A percentile compares a stretch with the other conserved stretches of the same genome.
phyloP scores from a whole-genome alignment of 2,329 filamentous ascomycete genomes.

The Pseudogymnoascus sp. region DNA sequence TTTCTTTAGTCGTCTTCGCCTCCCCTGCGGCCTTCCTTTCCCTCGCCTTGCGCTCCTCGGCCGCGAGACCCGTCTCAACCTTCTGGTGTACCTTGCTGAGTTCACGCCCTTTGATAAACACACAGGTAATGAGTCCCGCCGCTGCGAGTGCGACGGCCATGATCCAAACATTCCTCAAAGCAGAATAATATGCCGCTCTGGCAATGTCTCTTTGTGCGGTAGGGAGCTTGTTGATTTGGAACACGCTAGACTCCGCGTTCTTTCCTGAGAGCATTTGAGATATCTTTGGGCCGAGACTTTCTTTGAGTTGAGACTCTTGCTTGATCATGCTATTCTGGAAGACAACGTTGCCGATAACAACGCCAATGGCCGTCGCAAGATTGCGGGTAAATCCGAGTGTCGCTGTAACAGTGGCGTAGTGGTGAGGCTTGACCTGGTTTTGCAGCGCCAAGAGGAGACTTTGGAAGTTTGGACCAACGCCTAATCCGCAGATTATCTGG shows the following conservation, averaged over 20 bases:
- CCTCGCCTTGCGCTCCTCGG: slow-evolving; percentile 17
- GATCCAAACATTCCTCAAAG: slow-evolving; percentile 27
- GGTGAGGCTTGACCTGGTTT: slow-evolving; percentile 50
- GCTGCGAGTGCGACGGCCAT: slow-evolving; percentile 25
- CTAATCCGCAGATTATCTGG: slow-evolving; percentile 56
- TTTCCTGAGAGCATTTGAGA: slow-evolving; percentile 22
- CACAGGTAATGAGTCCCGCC: slow-evolving; percentile 33
- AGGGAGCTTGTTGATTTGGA: slow-evolving; percentile 21
- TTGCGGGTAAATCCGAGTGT: slow-evolving; percentile 55
- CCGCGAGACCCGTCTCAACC: slow-evolving; percentile 39
- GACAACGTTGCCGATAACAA: slow-evolving; percentile 43
- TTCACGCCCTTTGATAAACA: slow-evolving; percentile 37
- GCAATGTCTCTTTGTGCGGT: slow-evolving; percentile 19
- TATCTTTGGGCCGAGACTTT: slow-evolving; percentile 19
- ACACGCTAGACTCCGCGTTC: slow-evolving; percentile 24
- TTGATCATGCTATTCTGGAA: slow-evolving; percentile 41
- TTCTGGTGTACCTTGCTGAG: slow-evolving; percentile 44
- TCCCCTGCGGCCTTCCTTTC: slow-evolving; percentile 14
- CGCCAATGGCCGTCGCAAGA: slow-evolving; percentile 38
- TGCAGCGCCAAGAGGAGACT: slow-evolving; percentile 61
- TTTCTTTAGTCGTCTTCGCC: slow-evolving; percentile 13
- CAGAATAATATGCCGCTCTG: slow-evolving; percentile 19
- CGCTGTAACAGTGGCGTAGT: slow-evolving; percentile 62
- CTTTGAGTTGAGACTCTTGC: slow-evolving; percentile 15
- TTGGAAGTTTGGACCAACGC: slow-evolving; percentile 63